Base-by-base conservation (phyloP, 2,329 filamentous ascomycete species). In the Fusarium agapanthi region DNA sequence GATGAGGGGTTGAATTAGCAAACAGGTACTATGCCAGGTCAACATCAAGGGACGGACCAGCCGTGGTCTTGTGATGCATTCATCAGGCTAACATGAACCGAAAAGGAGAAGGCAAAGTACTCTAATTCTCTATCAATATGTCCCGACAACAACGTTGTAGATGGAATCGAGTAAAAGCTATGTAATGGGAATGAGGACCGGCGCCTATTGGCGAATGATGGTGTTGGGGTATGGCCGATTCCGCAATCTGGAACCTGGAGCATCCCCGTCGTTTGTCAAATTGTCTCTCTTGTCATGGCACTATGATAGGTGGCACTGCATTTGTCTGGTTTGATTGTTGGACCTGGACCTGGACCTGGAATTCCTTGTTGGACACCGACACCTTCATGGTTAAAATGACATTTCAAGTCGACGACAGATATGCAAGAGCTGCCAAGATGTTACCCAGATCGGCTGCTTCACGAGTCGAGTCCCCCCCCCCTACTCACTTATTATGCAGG, bases 101-200 rank as follows among this genome's bases (percentile, higher is more conserved):
- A 68, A 63, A 43, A 66, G 54, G 51, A 57, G 66, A 72, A 72
- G 60, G 59, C 61, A 53, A 67, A 54, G 48, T 69, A 54, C 53
- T 53, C 13, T 34, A 47, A n/a, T 58, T 38, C 26, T 53, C 37
- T 58, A 65, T 67, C 62, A 60, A 58, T 38, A 57, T 55, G 38
- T 51, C 37, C 30, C 32, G 34, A 40, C 43, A 65, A 62, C 56
- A 67, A 66, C 40, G 38, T 53, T 69, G 66, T 77, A 75, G 75
- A 44, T 78, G 76, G 44, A 78, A 77, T 78, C 73, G 76, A 69
- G 76, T 77, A 77, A 77, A 65, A 75, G 63, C 76, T 77, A 78
- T 75, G 76, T 77, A 77, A 77, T 77, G 53, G 59, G 68, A 77
- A 77, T 58, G 61, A 50, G 71, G 55, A 67, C 37, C 41, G 66